Evolutionary conservation across 306 rosid genomes (phyloP).

Genomic region (Sindora glabra): DNA sequence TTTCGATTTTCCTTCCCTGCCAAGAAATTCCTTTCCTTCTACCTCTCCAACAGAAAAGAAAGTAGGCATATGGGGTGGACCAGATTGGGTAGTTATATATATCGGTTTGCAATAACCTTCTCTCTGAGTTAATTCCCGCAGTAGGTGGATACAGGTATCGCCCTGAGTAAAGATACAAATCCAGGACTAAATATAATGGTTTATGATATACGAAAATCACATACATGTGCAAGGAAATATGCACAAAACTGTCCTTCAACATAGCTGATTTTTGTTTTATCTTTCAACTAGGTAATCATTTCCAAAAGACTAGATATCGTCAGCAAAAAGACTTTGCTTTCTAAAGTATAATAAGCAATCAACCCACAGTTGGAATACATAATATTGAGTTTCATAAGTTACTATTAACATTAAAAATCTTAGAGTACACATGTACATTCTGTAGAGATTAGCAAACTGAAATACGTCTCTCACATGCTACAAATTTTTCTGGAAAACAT

Average conservation of each 20-base stretch:
- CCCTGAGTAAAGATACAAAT: constrained; percentile 23
- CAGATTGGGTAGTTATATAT: constrained; percentile 23
- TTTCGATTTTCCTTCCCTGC: constrained; percentile 26
- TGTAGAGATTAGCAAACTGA: neutral
- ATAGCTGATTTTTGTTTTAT: neutral
- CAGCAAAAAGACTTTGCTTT: neutral
- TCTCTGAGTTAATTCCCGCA: constrained; percentile 36
- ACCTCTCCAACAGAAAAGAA: constrained; percentile 38
- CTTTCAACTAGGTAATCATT: neutral
- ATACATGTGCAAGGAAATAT: neutral
- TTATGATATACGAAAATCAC: neutral
- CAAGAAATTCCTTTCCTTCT: constrained; percentile 26
- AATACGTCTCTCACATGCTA: no score
- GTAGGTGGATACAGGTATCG: constrained; percentile 18
- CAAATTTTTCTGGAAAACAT: no score
- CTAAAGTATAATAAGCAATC: neutral
- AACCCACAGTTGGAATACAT: neutral
- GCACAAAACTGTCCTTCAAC: neutral
- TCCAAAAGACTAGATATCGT: no score
- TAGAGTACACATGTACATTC: neutral
- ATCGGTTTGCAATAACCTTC: constrained; percentile 32
- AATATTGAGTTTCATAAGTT: neutral
- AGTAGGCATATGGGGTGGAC: constrained; percentile 19
- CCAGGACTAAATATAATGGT: neutral
- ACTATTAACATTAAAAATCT: neutral